Percentiles rank a stretch among this genome's conserved stretches.
These are phyloP conservation scores for Rossbeevera mucosa DNA, from an alignment of 768 basidiomycete species.

Conservation along the genomic window DNA sequence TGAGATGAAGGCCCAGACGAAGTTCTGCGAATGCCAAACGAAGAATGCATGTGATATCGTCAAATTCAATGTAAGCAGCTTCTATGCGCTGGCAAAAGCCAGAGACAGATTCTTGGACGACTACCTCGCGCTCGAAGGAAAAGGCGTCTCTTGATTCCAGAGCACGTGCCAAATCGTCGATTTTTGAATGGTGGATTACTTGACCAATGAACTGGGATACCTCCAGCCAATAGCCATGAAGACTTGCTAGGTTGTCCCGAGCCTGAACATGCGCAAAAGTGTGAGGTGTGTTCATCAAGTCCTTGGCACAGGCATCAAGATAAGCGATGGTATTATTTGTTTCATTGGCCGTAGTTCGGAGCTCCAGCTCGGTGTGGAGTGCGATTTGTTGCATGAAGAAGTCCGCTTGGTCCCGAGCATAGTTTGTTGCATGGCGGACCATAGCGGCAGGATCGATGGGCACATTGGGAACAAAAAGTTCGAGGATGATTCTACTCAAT, in stretches of 20 bases:
- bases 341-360: slow-evolving; percentile 50
- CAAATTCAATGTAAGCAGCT: slow-evolving; percentile 60
- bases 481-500: slow-evolving; percentile 53
- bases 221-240: slow-evolving; percentile 70
- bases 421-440: slow-evolving; percentile 42
- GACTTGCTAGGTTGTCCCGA: slow-evolving; percentile 41
- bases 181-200: slow-evolving; percentile 43
- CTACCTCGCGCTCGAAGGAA: slow-evolving; percentile 53
- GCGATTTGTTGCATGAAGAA: slow-evolving; percentile 44
- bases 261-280: slow-evolving; percentile 28
- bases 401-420: slow-evolving; percentile 40
- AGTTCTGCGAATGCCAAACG: slow-evolving; percentile 60
- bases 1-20: slow-evolving; percentile 67
- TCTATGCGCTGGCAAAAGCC: slow-evolving; percentile 74
- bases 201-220: slow-evolving; percentile 71
- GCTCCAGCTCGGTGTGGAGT: slow-evolving; percentile 55
- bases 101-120: slow-evolving; percentile 72
- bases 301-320: slow-evolving; percentile 37
- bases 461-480: slow-evolving; percentile 74
- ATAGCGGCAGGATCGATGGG: slow-evolving; percentile 85
- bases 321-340: slow-evolving; percentile 45
- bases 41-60: slow-evolving; percentile 67
- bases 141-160: slow-evolving; percentile 36
- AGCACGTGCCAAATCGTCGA: slow-evolving; percentile 42
- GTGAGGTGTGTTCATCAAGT: slow-evolving; percentile 24